Evolutionary conservation across 176 grass and related monocot species (phyloP).

Genomic region (Rhipidocladum racemiflorum): DNA sequence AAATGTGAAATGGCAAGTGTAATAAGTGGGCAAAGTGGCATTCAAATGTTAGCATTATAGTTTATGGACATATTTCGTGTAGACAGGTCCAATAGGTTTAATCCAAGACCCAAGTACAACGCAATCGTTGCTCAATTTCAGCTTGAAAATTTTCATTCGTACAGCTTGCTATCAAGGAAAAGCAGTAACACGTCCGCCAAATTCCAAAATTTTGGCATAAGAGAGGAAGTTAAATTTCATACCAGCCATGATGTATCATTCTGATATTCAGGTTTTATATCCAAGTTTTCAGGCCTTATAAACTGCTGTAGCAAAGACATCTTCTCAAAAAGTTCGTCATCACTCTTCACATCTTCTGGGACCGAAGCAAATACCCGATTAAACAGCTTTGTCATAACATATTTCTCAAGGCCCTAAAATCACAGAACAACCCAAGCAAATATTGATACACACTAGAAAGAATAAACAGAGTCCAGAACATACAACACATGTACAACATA

Average conservation of each 20-base stretch:
- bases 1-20: background rate
- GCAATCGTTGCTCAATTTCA: constrained; percentile 1
- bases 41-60: background rate
- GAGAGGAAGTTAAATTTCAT: constrained; percentile 29
- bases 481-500: background rate
- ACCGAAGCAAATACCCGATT: constrained; percentile 94
- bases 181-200: background rate
- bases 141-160: background rate
- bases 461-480: constrained; percentile 16
- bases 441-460: background rate
- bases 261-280: constrained; percentile 89
- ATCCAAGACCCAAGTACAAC: background rate
- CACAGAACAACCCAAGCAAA: constrained; percentile 26
- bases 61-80: background rate
- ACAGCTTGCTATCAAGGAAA: background rate
- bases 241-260: constrained; percentile 98
- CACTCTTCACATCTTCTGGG: constrained; percentile 85
- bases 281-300: constrained; percentile 85
- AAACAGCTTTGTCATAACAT: constrained; percentile 94
- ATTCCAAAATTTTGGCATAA: background rate
- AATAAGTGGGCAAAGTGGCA: background rate
- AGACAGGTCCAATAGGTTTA: background rate
- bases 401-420: constrained; percentile 95
- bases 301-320: constrained; percentile 88
- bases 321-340: constrained; percentile 95